Evolutionary conservation across 2,329 filamentous ascomycete species (phyloP).

Genomic region (Chaetomium strumarium): DNA sequence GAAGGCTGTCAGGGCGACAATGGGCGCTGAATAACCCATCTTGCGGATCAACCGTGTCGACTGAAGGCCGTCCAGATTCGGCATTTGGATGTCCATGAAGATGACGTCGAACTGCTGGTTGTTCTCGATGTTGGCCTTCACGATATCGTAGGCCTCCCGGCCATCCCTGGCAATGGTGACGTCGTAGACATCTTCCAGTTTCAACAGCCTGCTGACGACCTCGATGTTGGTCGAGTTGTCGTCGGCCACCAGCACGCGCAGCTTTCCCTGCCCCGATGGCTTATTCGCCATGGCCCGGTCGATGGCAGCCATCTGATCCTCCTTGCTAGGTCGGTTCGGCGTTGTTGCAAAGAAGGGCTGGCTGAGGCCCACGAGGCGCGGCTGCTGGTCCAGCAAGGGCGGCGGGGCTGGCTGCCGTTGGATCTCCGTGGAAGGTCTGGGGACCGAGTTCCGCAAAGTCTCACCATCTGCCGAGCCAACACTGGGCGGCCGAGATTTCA

Average conservation of each 20-base stretch:
- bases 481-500: conserved; percentile 45
- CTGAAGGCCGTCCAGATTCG: conserved; percentile 82
- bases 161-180: conserved; percentile 83
- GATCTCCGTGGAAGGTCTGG: conserved; percentile 24
- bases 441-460: conserved; percentile 26
- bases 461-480: conserved; percentile 39
- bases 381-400: conserved; percentile 57
- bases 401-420: conserved; percentile 26
- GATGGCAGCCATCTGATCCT: conserved; percentile 60
- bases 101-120: conserved; percentile 75
- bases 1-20: conserved; percentile 86
- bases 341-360: conserved; percentile 69
- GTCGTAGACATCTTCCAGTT: conserved; percentile 75
- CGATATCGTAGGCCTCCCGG: conserved; percentile 80
- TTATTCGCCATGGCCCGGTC: conserved; percentile 59
- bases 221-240: conserved; percentile 54
- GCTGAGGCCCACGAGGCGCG: conserved; percentile 74
- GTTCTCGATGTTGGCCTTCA: conserved; percentile 73
- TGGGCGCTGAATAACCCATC: conserved; percentile 81
- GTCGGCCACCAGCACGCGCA: conserved; percentile 82
- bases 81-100: conserved; percentile 97
- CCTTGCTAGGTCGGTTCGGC: conserved; percentile 37
- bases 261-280: conserved; percentile 49
- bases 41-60: conserved; percentile 78
- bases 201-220: conserved; percentile 57